Evolutionary conservation across 2,329 filamentous ascomycete genomes (phyloP).

Genomic region (Fusarium devonianum): DNA sequence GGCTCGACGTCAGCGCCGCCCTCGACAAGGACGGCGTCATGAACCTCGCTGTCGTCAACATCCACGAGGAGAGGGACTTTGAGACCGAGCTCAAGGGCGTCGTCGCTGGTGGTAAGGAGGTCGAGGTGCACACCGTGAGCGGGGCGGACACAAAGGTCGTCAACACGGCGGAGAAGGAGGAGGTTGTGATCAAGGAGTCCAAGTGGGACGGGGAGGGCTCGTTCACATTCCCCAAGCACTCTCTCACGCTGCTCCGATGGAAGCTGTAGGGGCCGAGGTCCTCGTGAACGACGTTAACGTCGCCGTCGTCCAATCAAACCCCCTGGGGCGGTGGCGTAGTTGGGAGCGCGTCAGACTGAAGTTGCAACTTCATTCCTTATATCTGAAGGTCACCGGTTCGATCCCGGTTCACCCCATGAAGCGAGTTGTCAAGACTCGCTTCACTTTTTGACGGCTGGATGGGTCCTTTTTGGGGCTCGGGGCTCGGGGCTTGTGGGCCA

Average conservation of each 20-base stretch:
- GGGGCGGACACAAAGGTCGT: constrained; percentile 56
- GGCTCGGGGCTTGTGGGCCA: no score
- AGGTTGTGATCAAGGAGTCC: constrained; percentile 56
- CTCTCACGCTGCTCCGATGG: constrained; percentile 70
- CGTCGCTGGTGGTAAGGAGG: constrained; percentile 48
- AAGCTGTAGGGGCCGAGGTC: constrained; percentile 59
- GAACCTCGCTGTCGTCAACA: constrained; percentile 76
- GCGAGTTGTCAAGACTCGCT: background rate
- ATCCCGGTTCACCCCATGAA: constrained; percentile 3
- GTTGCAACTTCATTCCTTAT: background rate
- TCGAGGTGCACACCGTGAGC: constrained; percentile 68
- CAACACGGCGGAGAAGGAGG: constrained; percentile 69
- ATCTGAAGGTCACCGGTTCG: constrained; percentile 6
- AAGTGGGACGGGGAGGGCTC: constrained; percentile 69
- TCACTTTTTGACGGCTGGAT: constrained; percentile 1
- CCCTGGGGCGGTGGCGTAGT: constrained; percentile 1
- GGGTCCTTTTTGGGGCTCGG: constrained; percentile 1
- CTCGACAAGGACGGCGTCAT: constrained; percentile 65
- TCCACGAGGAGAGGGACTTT: constrained; percentile 67
- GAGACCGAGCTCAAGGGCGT: constrained; percentile 65
- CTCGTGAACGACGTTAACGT: background rate
- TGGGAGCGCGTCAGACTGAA: constrained; percentile 6
- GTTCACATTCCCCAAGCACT: constrained; percentile 74
- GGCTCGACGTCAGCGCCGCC: constrained; percentile 71
- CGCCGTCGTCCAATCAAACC: background rate